Evolutionary conservation across 2,329 filamentous ascomycete genomes (phyloP), one percentile per base, ranked within the genome.

Genomic region (Fusarium brachygibbosum): DNA sequence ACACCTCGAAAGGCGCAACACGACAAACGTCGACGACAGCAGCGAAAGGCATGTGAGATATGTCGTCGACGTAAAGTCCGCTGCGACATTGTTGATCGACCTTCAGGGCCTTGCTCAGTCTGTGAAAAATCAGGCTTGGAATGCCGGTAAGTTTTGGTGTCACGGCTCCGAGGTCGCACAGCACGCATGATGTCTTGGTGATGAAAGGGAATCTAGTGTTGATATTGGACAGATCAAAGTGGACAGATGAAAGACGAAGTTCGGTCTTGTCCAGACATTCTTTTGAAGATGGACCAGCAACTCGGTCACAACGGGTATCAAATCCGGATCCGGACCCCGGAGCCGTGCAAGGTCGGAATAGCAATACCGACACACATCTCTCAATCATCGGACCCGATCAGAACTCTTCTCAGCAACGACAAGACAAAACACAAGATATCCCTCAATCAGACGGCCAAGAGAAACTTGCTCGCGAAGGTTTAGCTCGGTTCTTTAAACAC

Each of bases 11-110:
- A 68, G 11, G 3, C 16, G 2, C 51, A 44, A 9, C 44, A 54
- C 11, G 64, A 65, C 3, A 53, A 53, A 25, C 69, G 70, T 19
- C 66, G 85, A 80, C 1, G 72, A 9, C 72, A 74, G 37, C 72
- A 74, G 50, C 69, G 72, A 19, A 74, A 74, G 37, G 72, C 72
- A 28, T 74, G 72, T 42, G 72, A 74, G 8, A 45, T 75, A 8
- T 74, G 72, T n/a, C 72, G 72, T 0, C 70, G 69, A 1, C 71
- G 71, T 16, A 74, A 74, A 37, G 71, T 74, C 23, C 66, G 71
- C 1, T 74, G 72, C 14, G 72, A 74, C 19, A 74, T 74, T 8
- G 66, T 75, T 3, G 45, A 67, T 7, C 59, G 55, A 3, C 37
- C 69, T 2, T 54, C 56, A 19, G 63, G 64, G 7, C 68, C 72